These are phyloP conservation scores for Brasilioporus rufonigricans DNA, from an alignment of 768 basidiomycete genomes.

Conservation along the genomic window DNA sequence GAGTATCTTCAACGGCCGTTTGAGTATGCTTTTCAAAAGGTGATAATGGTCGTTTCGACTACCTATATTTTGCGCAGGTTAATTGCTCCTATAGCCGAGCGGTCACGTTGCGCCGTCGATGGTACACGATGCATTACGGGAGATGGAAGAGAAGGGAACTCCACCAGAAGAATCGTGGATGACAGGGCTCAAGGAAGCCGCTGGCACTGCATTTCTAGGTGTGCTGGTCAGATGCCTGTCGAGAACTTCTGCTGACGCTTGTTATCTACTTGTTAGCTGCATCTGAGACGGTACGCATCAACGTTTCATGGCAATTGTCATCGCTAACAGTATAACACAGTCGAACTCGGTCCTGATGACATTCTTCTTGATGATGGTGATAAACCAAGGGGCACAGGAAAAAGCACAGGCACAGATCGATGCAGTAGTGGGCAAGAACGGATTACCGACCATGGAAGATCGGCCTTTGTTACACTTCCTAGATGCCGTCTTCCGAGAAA, in stretches of 20 bases:
- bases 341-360: not conserved
- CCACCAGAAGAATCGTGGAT: not conserved
- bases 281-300: not conserved
- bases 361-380: slow-evolving; percentile 12
- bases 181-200: not conserved
- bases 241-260: not conserved
- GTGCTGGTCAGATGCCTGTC: not conserved
- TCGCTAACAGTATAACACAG: not conserved
- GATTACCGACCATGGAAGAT: slow-evolving; percentile 4
- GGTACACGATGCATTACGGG: not conserved
- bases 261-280: not conserved
- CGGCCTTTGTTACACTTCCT: slow-evolving; percentile 7
- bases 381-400: slow-evolving; percentile 4
- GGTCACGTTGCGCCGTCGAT: not conserved
- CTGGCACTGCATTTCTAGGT: not conserved
- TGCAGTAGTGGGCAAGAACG: not conserved
- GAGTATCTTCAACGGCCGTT: not conserved
- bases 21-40: not conserved
- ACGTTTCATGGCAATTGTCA: not conserved
- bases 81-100: not conserved
- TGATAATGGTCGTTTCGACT: not conserved
- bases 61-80: not conserved
- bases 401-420: slow-evolving; percentile 8
- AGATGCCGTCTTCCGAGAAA: slow-evolving; percentile 10
- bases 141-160: not conserved